These are phyloP conservation scores for Ganoderma resinaceum DNA, from an alignment of 1,284 basidiomycete genomes.

Conservation along the genomic window DNA sequence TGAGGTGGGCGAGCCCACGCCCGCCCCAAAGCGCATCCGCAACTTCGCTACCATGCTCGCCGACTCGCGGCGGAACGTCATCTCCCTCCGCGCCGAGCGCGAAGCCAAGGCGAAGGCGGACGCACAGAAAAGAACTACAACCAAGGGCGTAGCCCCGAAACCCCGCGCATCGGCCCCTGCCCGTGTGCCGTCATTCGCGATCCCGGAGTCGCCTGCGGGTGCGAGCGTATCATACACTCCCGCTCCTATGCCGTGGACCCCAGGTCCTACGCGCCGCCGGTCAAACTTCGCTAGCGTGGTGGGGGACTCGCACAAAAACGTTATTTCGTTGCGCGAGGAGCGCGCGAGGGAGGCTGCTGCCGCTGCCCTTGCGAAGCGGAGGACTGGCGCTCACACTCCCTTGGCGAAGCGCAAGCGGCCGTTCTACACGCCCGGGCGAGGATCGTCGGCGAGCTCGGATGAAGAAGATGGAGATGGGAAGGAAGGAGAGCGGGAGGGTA, in stretches of 20 bases:
- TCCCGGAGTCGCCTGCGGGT: conserved; percentile 6
- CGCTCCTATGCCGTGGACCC: conserved; percentile 1
- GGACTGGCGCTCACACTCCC: neutral
- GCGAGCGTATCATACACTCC: conserved; percentile 4
- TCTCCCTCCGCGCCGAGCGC: conserved; percentile 39
- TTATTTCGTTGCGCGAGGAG: conserved; percentile 36
- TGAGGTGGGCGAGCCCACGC: conserved; percentile 1
- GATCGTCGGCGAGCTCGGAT: conserved; percentile 2
- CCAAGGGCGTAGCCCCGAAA: neutral
- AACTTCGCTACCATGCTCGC: conserved; percentile 54
- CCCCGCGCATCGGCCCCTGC: conserved; percentile 12
- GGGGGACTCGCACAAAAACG: conserved; percentile 51
- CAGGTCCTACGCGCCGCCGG: conserved; percentile 3
- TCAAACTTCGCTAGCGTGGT: conserved; percentile 50
- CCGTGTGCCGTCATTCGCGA: conserved; percentile 1
- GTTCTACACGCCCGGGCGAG: neutral
- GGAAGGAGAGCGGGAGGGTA: neutral
- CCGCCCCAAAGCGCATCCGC: conserved; percentile 17
- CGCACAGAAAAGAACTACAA: neutral
- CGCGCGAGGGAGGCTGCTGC: conserved; percentile 17
- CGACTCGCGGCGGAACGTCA: conserved; percentile 50
- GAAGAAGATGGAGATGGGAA: conserved; percentile 6
- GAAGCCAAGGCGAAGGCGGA: conserved; percentile 11
- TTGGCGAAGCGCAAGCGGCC: conserved; percentile 13
- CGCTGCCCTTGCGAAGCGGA: neutral